Conservation (phyloP, 208 protist genomes). For the Naegleria gruberi region DNA sequence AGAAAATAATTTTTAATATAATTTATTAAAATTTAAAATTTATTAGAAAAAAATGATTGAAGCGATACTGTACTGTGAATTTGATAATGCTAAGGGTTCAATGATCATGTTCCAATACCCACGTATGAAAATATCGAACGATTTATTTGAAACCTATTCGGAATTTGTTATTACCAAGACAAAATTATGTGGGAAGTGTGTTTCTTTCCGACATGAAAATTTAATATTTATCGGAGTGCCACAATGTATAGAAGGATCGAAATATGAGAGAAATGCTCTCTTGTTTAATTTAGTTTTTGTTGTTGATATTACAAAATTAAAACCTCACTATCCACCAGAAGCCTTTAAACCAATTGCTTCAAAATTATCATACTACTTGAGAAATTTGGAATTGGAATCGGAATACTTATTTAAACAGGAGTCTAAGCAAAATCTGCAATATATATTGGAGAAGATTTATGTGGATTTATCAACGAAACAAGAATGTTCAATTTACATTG, state of each 20-base stretch:
- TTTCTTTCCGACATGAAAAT: conserved; percentile 8
- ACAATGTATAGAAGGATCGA: conserved; percentile 16
- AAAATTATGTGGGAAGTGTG: neutral
- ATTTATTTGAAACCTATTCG: conserved; percentile 20
- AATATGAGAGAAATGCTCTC: conserved; percentile 25
- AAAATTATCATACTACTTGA: neutral
- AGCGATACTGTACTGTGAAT: conserved; percentile 21
- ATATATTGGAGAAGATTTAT: neutral
- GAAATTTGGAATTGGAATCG: neutral
- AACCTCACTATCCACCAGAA: neutral
- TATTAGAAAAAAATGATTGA: neutral
- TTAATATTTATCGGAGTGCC: conserved; percentile 16
- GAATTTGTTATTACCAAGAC: conserved; percentile 23
- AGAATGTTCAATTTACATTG: neutral
- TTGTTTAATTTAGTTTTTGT: conserved; percentile 26
- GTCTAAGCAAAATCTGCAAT: neutral
- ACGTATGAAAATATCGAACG: neutral
- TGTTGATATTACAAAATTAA: neutral
- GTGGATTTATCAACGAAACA: neutral
- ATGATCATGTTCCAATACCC: conserved; percentile 14
- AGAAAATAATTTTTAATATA: too few relatives aligned
- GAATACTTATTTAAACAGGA: neutral
- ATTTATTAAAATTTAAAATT: too few relatives aligned
- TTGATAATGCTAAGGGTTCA: conserved; percentile 11
- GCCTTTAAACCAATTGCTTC: neutral